Conservation (phyloP, 805 yeast genomes). For the Schizosaccharomyces japonicus region DNA sequence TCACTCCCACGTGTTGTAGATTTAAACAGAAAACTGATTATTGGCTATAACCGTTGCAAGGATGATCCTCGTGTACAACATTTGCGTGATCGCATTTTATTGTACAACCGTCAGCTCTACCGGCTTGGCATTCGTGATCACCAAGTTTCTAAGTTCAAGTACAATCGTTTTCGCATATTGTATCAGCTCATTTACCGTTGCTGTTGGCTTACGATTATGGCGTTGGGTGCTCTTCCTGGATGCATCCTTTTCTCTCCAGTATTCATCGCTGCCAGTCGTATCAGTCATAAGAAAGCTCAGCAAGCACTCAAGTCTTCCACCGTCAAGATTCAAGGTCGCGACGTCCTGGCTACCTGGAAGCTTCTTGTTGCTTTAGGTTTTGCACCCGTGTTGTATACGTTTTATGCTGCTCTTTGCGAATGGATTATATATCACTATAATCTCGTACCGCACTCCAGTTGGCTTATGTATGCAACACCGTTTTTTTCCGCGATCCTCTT, state of each 20-base stretch:
- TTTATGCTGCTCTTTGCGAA: conserved; percentile 38
- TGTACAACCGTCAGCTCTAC: conserved; percentile 42
- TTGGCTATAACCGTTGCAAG: conserved; percentile 54
- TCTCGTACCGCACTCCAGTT: conserved; percentile 10
- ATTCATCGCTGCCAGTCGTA: conserved; percentile 48
- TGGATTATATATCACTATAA: conserved; percentile 16
- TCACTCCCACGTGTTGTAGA: conserved; percentile 73
- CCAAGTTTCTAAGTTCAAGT: conserved; percentile 36
- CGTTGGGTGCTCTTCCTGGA: conserved; percentile 67
- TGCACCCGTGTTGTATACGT: conserved; percentile 64
- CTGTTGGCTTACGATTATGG: conserved; percentile 30
- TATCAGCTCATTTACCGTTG: conserved; percentile 26
- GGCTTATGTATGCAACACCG: conserved; percentile 22
- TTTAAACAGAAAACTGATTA: conserved; percentile 65
- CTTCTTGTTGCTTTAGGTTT: conserved; percentile 67
- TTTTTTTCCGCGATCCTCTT: conserved; percentile 38
- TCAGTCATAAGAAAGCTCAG: conserved; percentile 47
- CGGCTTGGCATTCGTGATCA: conserved; percentile 47
- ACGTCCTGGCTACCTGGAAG: conserved; percentile 95
- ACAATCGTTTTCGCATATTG: conserved; percentile 29
- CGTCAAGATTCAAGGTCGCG: conserved; percentile 77
- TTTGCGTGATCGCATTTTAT: conserved; percentile 37
- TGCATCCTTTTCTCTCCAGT: conserved; percentile 68
- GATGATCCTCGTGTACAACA: conserved; percentile 43
- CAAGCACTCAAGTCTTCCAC: conserved; percentile 67